Percentiles rank a stretch among this genome's conserved stretches.
Conservation (phyloP, 768 basidiomycete species). For the Mycena kentingensis region DNA sequence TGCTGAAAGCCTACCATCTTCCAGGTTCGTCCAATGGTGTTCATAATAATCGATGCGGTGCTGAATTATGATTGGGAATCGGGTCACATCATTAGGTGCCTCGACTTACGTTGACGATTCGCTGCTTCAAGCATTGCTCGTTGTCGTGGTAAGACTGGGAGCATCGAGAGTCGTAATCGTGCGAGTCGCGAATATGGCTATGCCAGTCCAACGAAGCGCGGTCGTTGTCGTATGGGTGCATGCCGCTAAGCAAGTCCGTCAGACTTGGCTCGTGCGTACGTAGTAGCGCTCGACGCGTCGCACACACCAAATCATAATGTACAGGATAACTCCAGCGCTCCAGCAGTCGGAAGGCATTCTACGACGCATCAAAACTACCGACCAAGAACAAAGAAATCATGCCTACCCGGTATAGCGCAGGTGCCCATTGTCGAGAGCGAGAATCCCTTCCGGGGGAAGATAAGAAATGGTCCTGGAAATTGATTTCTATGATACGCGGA, state of each 20-base stretch:
- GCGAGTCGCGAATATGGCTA: conserved; percentile 38
- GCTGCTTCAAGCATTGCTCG: conserved; percentile 64
- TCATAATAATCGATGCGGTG: conserved; percentile 58
- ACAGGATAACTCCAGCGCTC: conserved; percentile 82
- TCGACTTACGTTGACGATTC: conserved; percentile 69
- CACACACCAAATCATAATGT: conserved; percentile 81
- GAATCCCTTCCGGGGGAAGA: conserved; percentile 81
- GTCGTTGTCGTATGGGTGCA: conserved; percentile 77
- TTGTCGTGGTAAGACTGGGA: conserved; percentile 49
- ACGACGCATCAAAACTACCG: conserved; percentile 9
- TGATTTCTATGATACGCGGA: too few relatives aligned
- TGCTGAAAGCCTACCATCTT: conserved; percentile 51
- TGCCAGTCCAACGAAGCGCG: conserved; percentile 37
- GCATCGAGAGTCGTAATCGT: conserved; percentile 36
- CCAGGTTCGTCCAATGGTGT: conserved; percentile 55
- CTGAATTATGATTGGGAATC: too few relatives aligned
- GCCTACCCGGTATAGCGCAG: conserved; percentile 62
- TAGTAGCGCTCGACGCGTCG: neutral
- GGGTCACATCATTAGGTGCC: too few relatives aligned
- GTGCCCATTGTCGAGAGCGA: conserved; percentile 74
- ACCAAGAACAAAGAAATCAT: neutral
- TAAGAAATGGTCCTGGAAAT: conserved; percentile 83
- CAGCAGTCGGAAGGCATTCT: conserved; percentile 92
- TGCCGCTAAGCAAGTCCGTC: conserved; percentile 48
- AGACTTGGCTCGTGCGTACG: neutral